Base-by-base conservation (phyloP, 164 flowering plant genomes). In the Saururus chinensis region DNA sequence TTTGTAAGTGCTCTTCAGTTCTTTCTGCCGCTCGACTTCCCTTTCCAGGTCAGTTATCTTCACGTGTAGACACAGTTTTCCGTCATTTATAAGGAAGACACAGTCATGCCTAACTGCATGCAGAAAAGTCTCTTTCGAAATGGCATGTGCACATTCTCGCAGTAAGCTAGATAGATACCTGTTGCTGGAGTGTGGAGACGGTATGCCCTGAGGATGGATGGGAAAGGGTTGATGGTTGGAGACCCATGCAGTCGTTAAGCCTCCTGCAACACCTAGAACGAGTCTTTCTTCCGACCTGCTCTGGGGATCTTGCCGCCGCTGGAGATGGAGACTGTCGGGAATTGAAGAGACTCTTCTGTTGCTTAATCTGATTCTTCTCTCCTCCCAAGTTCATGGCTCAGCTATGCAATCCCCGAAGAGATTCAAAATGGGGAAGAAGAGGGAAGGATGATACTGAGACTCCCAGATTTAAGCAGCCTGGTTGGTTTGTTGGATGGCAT, bases 1-100 rank as follows among this genome's bases (percentile, higher is more conserved):
- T 62, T 40, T 81, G 67, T 68, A 62, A 60, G 68, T 53, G 21
- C 62, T 60, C 64, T 64, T 62, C 35, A 58, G 45, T 54, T 81
- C 82, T 56, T 62, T 78, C 61, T 78, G 74, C 61, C 65, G 74
- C 14, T 67, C 48, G 22, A 77, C 69, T 71, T 82, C 78, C 56
- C 53, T 69, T 49, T 75, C 72, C 5, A 74, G 65, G 13, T 74
- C 72, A 41, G 26, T 68, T 60, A 77, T 66, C 80, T 79, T 35
- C 40, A 42, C 49, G 9, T 42, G 17, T 6, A 40, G 42, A 40
- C 42, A 40, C 6, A n/a, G n/a, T n/a, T n/a, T n/a, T n/a, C n/a
- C n/a, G n/a, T n/a, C n/a, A n/a, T n/a, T n/a, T n/a, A n/a, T n/a
- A n/a, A 30, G 6, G 6, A 30, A 6, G 37, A 30, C 37, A 30